Evolutionary conservation across 108 stramenopile genomes (phyloP), one percentile per base, ranked within the genome.

Genomic region (Heterococcus sp.): DNA sequence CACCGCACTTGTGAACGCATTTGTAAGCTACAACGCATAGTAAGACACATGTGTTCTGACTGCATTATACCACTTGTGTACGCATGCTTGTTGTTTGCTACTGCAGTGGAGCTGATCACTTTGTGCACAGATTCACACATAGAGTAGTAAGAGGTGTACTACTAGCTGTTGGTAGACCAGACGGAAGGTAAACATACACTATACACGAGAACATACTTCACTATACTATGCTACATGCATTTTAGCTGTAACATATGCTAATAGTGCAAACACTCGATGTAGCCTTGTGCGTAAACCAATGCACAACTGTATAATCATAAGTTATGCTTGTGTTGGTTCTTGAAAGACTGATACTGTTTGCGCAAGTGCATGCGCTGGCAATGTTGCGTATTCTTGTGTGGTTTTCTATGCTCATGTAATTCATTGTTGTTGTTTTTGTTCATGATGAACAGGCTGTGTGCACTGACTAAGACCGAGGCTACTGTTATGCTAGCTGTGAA

Each of bases 111-210:
- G 63, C 82, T 21, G 93, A 94, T 74, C 92, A 94, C 69, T 88
- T 94, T 14, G 91, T 94, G 26, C 93, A 94, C 82, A 85, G 91
- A 3, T 87, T 90, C 64, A 91, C 90, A n/a, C 92, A 91, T 67
- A 71, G 90, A 46, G 92, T 94, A 26, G 91, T 89, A 2, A 85
- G 93, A 4, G 93, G 93, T 28, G 69, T 88, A 21, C 75, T 94
- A 32, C 76, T 92, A 0, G 88, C 92, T 5, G 92, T 91, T 69
- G 93, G 93, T 27, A 80, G 93, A 2, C 93, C 93, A 26, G 93
- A 94, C 67, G 93, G 93, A 11, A 84, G 92, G 46, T 58, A 21
- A 58, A 21, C 46, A 58, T 21, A 58, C 14, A 14, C 21, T 21
- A 58, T 21, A 58, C 21, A 21, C n/a, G n/a, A n/a, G n/a, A n/a